Conservation (phyloP, 768 basidiomycete species). For the Thelephora aurantiotincta region DNA sequence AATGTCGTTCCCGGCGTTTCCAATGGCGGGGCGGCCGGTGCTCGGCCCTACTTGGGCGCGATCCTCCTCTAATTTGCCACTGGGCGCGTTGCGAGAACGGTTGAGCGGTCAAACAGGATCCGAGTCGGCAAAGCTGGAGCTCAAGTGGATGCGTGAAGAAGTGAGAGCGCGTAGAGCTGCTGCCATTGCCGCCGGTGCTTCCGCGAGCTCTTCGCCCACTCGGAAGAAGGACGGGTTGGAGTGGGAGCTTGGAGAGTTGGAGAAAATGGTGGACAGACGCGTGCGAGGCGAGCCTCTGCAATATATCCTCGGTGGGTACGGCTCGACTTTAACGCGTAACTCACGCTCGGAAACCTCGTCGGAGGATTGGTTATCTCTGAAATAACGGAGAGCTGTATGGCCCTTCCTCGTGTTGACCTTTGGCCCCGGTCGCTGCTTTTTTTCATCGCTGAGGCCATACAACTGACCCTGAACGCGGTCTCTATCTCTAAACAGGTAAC, state of each 20-base stretch:
- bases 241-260: conserved; percentile 7
- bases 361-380: neutral
- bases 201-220: conserved; percentile 11
- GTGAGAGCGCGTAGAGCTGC: conserved; percentile 3
- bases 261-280: conserved; percentile 43
- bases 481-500: conserved; percentile 35
- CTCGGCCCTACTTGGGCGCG: too few relatives aligned
- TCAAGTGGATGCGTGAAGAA: conserved; percentile 34
- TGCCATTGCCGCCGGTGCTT: neutral
- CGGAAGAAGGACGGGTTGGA: neutral
- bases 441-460: neutral
- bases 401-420: too few relatives aligned
- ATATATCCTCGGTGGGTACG: conserved; percentile 68
- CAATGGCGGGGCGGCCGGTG: too few relatives aligned
- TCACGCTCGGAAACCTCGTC: neutral
- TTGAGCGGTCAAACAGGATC: conserved; percentile 15
- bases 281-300: conserved; percentile 68
- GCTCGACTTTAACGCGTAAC: conserved; percentile 1
- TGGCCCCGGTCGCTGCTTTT: neutral
- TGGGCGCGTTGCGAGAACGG: too few relatives aligned
- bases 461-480: conserved; percentile 11
- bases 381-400: too few relatives aligned
- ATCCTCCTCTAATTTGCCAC: too few relatives aligned
- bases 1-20: too few relatives aligned
- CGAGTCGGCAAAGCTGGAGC: conserved; percentile 24